Conservation (phyloP, 495 filamentous ascomycete genomes). For the Penicillium paxilli region DNA sequence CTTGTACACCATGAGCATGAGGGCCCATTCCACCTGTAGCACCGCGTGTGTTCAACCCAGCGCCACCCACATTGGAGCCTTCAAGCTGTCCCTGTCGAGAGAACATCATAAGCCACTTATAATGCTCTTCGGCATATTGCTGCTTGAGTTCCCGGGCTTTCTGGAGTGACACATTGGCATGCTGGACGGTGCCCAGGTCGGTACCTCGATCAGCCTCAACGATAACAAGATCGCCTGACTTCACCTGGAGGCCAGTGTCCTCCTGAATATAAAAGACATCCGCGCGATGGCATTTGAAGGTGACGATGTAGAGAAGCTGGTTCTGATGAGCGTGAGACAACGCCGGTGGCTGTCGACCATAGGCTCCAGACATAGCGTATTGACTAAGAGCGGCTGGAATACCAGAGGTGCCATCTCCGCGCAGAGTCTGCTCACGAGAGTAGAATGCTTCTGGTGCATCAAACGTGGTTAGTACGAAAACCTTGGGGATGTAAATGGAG, state of each 20-base stretch:
- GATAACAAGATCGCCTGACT: conserved; percentile 89
- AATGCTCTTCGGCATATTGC: conserved; percentile 87
- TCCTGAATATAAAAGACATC: conserved; percentile 97
- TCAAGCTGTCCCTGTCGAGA: conserved; percentile 68
- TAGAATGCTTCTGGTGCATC: conserved; percentile 48
- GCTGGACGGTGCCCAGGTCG: conserved; percentile 89
- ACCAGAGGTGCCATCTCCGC: conserved; percentile 38
- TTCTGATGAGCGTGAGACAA: conserved; percentile 70
- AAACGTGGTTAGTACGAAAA: background rate
- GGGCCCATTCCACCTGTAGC: conserved; percentile 75
- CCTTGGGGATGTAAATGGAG: background rate
- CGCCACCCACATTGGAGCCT: conserved; percentile 53
- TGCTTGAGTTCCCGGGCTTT: conserved; percentile 86
- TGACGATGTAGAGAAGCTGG: conserved; percentile 86
- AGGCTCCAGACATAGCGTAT: conserved; percentile 52
- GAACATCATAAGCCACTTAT: conserved; percentile 97
- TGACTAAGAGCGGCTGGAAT: conserved; percentile 49
- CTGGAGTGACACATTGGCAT: conserved; percentile 78
- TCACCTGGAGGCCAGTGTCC: conserved; percentile 87
- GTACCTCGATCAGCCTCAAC: conserved; percentile 96
- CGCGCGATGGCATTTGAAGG: conserved; percentile 91
- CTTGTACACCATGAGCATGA: conserved; percentile 71
- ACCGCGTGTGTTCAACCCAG: conserved; percentile 55
- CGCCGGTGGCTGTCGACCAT: conserved; percentile 58
- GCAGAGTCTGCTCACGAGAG: conserved; percentile 43